phyloP scores from a whole-genome alignment of 352 stramenopile species.

The Thraustochytrium striatum region DNA sequence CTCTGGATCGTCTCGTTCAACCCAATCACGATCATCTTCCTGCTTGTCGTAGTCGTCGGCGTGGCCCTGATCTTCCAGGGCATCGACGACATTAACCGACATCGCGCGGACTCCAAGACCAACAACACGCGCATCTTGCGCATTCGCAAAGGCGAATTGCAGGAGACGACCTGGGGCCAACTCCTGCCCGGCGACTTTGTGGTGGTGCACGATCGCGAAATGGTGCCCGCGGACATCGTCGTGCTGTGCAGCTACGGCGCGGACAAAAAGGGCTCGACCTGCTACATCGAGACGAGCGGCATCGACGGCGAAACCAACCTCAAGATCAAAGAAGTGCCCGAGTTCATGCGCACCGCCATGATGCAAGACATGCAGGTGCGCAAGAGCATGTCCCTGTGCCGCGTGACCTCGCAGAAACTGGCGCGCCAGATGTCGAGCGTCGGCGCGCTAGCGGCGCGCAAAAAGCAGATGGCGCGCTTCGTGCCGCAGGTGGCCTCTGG shows the following conservation, averaged over 20 bases:
- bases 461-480: neutral
- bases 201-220: slow-evolving; percentile 23
- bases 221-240: slow-evolving; percentile 34
- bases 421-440: neutral
- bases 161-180: slow-evolving; percentile 41
- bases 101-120: slow-evolving; percentile 7
- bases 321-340: slow-evolving; percentile 53
- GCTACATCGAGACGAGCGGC: slow-evolving; percentile 45
- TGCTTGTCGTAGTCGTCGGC: slow-evolving; percentile 41
- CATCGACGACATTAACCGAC: slow-evolving; percentile 6
- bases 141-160: slow-evolving; percentile 7
- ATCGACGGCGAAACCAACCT: slow-evolving; percentile 49
- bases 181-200: slow-evolving; percentile 41
- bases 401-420: no score
- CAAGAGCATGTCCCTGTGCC: slow-evolving; percentile 41
- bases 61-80: slow-evolving; percentile 41
- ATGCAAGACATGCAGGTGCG: slow-evolving; percentile 3
- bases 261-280: slow-evolving; percentile 53
- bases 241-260: slow-evolving; percentile 21
- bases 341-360: slow-evolving; percentile 11
- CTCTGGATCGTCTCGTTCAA: slow-evolving; percentile 39
- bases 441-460: neutral
- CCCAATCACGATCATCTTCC: slow-evolving; percentile 25
- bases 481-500: neutral
- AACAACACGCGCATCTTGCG: slow-evolving; percentile 22